Percentiles rank a stretch among this genome's conserved stretches.
Conservation (phyloP, 768 basidiomycete species). For the Tricholoma terreum region DNA sequence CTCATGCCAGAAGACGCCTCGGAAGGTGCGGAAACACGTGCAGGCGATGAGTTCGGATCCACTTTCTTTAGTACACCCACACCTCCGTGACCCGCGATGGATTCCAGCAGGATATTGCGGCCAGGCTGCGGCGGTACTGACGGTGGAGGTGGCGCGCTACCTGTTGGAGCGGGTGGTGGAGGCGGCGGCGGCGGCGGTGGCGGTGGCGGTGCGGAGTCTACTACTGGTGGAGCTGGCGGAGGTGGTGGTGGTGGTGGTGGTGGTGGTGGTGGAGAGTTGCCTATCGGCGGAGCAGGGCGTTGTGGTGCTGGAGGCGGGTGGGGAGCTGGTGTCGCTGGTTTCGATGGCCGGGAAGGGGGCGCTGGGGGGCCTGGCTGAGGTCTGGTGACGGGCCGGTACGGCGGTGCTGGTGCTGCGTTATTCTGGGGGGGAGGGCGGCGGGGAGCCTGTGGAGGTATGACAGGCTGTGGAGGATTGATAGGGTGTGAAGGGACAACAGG, state of each 20-base stretch:
- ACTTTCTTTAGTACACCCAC: slow-evolving; percentile 12
- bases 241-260: slow-evolving; percentile 28
- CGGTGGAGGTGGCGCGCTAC: slow-evolving; percentile 26
- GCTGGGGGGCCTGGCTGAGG: slow-evolving; percentile 6
- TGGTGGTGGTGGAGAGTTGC: slow-evolving; percentile 35
- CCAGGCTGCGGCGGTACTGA: slow-evolving; percentile 52
- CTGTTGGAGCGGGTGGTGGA: slow-evolving; percentile 35
- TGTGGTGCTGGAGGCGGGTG: slow-evolving; percentile 19
- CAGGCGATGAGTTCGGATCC: slow-evolving; percentile 11
- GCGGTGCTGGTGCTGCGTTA: slow-evolving; percentile 17
- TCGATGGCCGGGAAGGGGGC: slow-evolving; percentile 5
- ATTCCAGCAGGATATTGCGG: slow-evolving; percentile 30
- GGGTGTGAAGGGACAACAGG: slow-evolving; percentile 8
- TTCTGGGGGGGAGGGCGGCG: slow-evolving; percentile 11
- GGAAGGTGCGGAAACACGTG: slow-evolving; percentile 9
- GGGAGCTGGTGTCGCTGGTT: slow-evolving; percentile 13
- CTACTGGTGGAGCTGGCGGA: slow-evolving; percentile 15
- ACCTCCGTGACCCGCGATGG: slow-evolving; percentile 13
- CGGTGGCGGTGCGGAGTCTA: slow-evolving; percentile 27
- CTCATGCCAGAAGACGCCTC: slow-evolving; percentile 15
- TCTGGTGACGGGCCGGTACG: slow-evolving; percentile 12
- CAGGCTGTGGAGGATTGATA: slow-evolving; percentile 5
- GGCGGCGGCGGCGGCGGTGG: slow-evolving; percentile 51
- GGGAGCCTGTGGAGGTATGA: slow-evolving; percentile 18
- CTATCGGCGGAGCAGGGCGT: slow-evolving; percentile 34